Percentiles rank a stretch among this genome's conserved stretches.
Conservation (phyloP, 2,329 filamentous ascomycete genomes). For the Chaetomium olivaceum region DNA sequence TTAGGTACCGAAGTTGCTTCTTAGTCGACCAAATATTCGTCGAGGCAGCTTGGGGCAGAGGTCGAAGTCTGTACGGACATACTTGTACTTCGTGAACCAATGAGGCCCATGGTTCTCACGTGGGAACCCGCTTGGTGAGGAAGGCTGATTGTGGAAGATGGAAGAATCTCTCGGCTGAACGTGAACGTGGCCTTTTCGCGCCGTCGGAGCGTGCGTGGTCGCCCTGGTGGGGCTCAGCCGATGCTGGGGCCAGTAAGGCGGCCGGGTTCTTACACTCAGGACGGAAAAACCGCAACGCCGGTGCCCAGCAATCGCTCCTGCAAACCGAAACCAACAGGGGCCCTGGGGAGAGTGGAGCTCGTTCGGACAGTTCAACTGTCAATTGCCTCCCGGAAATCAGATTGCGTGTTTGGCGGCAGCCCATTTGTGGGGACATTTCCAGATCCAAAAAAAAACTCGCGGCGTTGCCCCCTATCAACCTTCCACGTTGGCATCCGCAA, state of each 20-base stretch:
- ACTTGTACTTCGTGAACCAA: not conserved
- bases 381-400: not conserved
- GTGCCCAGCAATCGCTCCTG: not conserved
- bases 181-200: conserved; percentile 16
- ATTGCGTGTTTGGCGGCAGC: conserved; percentile 14
- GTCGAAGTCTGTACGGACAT: no score
- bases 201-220: not conserved
- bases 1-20: no score
- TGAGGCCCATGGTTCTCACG: not conserved
- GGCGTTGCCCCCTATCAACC: conserved; percentile 2
- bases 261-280: not conserved
- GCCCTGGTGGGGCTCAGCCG: not conserved
- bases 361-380: not conserved
- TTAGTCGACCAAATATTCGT: no score
- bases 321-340: not conserved
- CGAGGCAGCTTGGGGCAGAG: no score
- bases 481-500: conserved; percentile 8
- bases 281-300: conserved; percentile 8
- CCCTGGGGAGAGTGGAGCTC: not conserved
- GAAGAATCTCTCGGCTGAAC: not conserved
- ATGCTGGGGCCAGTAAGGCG: not conserved
- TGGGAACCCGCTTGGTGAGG: not conserved
- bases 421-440: conserved; percentile 18
- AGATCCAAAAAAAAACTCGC: conserved; percentile 11
- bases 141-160: not conserved